These are phyloP conservation scores for Pezicula carpinea DNA, from an alignment of 2,329 filamentous ascomycete species.

Conservation along the genomic window DNA sequence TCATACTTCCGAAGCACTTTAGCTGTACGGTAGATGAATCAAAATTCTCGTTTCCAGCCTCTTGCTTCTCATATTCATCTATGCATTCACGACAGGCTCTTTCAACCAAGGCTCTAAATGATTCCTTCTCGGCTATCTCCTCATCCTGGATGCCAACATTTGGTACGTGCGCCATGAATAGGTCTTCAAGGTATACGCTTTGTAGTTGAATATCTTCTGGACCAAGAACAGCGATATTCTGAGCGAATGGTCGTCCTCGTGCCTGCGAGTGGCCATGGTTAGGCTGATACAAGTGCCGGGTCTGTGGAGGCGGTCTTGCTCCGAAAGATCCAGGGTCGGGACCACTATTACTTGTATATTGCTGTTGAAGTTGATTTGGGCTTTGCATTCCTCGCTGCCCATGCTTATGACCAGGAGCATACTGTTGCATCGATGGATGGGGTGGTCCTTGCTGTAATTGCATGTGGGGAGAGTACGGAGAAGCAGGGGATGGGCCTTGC, in stretches of 20 bases:
- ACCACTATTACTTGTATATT: conserved; percentile 2
- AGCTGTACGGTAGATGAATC: conserved; percentile 56
- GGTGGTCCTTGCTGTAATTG: conserved; percentile 17
- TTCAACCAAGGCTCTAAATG: conserved; percentile 63
- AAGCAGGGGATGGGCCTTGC: conserved; percentile 9
- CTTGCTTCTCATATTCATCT: conserved; percentile 42
- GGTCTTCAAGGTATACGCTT: conserved; percentile 41
- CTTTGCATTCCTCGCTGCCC: conserved; percentile 5
- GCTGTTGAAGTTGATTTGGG: conserved; percentile 8
- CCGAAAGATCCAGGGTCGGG: conserved; percentile 4
- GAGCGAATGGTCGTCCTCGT: conserved; percentile 10
- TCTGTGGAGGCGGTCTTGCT: conserved; percentile 17
- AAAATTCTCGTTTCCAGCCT: conserved; percentile 40
- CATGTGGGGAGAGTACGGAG: conserved; percentile 14
- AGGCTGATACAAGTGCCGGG: conserved; percentile 27
- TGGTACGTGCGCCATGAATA: conserved; percentile 34
- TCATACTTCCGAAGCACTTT: conserved; percentile 76
- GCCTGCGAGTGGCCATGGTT: conserved; percentile 10
- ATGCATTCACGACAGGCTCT: conserved; percentile 58
- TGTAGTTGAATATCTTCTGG: conserved; percentile 45
- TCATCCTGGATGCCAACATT: conserved; percentile 50
- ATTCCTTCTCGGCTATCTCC: conserved; percentile 68
- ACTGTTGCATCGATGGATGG: conserved; percentile 28
- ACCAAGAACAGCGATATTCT: conserved; percentile 1
- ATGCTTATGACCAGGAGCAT: conserved; percentile 11